Conservation (phyloP, 352 stramenopile species). For the Phytopythium delawarense region DNA sequence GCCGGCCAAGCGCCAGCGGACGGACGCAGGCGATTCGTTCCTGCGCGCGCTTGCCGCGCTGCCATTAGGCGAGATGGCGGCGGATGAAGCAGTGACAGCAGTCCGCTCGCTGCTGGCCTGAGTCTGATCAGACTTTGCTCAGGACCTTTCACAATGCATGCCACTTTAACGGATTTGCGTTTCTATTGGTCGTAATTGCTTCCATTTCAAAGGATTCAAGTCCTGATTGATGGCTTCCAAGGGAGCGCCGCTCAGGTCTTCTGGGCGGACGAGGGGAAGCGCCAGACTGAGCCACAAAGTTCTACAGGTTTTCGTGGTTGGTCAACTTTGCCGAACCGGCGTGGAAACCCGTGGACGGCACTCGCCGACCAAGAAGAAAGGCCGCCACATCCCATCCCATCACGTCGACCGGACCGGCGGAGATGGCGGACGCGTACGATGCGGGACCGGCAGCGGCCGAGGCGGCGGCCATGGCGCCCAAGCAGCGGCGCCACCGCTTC, state of each 20-base stretch:
- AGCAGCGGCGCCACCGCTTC: constrained; percentile 83
- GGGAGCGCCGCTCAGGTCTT: no score
- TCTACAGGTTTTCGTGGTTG: no score
- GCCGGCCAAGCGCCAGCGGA: constrained; percentile 4
- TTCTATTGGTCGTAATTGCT: no score
- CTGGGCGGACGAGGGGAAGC: no score
- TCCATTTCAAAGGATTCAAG: no score
- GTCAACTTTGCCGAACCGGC: no score
- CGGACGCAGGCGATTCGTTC: constrained; percentile 16
- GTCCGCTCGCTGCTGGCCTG: constrained; percentile 21
- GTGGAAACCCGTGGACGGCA: not conserved
- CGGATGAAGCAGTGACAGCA: constrained; percentile 36
- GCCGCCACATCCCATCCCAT: no score
- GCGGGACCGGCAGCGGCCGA: not conserved
- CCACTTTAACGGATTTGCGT: no score
- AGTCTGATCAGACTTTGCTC: not conserved
- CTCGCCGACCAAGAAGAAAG: not conserved
- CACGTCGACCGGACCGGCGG: not conserved
- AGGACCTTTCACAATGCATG: not conserved
- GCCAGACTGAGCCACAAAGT: no score
- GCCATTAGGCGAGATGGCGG: constrained; percentile 52
- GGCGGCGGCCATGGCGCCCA: constrained; percentile 21
- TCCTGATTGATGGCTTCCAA: no score
- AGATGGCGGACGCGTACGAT: constrained; percentile 8
- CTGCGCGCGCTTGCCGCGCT: constrained; percentile 60